Percentiles rank a stretch among this genome's conserved stretches.
Evolutionary conservation across 805 yeast species (phyloP).

Genomic region (Blastobotrys americana): DNA sequence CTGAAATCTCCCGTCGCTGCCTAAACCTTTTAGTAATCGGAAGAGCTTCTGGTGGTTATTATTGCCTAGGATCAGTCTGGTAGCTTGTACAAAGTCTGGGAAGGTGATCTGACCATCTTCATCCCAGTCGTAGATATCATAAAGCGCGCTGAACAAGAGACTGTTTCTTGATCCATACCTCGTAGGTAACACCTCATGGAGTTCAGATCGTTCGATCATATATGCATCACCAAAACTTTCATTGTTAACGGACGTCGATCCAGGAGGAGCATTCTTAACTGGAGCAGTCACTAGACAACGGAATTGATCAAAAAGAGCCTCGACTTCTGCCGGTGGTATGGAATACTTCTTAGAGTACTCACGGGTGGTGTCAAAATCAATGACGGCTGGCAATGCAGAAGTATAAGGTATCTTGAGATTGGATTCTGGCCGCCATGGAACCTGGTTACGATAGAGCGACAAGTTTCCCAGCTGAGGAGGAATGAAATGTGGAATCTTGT

Average conservation of each 20-base stretch:
- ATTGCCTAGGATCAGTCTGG: conserved; percentile 3
- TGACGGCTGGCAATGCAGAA: not conserved
- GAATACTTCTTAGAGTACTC: not conserved
- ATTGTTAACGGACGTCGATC: not conserved
- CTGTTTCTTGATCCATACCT: conserved; percentile 1
- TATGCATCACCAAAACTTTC: not conserved
- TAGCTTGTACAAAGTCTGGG: conserved; percentile 9
- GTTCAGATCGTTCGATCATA: not conserved
- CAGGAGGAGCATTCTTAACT: too few relatives aligned
- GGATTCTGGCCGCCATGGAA: conserved; percentile 12
- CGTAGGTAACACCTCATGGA: conserved; percentile 6
- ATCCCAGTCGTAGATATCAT: conserved; percentile 9
- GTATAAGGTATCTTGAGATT: conserved; percentile 1
- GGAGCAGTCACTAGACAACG: conserved; percentile 7
- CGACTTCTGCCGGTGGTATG: conserved; percentile 7
- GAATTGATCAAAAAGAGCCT: conserved; percentile 19
- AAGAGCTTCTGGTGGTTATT: not conserved
- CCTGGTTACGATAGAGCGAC: conserved; percentile 6
- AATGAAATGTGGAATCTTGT: conserved; percentile 17
- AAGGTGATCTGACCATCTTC: conserved; percentile 9
- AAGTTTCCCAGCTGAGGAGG: conserved; percentile 8
- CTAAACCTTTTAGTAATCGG: not conserved
- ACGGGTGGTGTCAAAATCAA: conserved; percentile 12
- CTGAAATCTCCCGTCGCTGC: too few relatives aligned
- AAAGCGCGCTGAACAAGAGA: conserved; percentile 3